A percentile compares a stretch with the other conserved stretches of the same genome.
Conservation (phyloP, 2,329 filamentous ascomycete genomes). For the Penicillium sp. region DNA sequence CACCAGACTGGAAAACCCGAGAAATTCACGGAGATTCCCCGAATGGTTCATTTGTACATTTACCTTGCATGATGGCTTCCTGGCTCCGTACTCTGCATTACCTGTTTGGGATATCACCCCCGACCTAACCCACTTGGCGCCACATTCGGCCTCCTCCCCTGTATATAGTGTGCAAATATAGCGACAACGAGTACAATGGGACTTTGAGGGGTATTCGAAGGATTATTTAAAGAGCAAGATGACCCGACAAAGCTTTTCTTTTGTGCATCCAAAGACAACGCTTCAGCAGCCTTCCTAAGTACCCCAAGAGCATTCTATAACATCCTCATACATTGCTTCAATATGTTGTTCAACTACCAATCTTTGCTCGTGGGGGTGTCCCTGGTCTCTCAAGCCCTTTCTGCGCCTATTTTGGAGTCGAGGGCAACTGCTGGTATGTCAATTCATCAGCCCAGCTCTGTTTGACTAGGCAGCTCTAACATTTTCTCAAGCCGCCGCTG, state of each 20-base stretch:
- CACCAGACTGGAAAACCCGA: background rate
- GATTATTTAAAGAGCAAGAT: conserved; percentile 4
- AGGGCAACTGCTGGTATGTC: conserved; percentile 17
- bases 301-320: background rate
- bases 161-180: background rate
- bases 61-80: conserved; percentile 1
- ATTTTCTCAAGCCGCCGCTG: conserved; percentile 14
- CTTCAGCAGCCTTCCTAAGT: background rate
- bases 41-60: conserved; percentile 1
- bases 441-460: background rate
- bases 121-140: background rate
- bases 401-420: conserved; percentile 12
- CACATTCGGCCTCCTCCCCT: background rate
- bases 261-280: background rate
- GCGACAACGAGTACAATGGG: background rate
- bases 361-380: conserved; percentile 5
- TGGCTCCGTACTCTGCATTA: background rate
- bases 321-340: background rate
- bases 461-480: background rate
- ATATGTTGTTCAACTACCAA: conserved; percentile 12
- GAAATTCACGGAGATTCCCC: background rate
- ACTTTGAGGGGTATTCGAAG: background rate
- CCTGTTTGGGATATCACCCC: background rate
- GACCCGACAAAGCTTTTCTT: background rate
- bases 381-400: conserved; percentile 12